A percentile compares a stretch with the other conserved stretches of the same genome.
Conservation (phyloP, 2,329 filamentous ascomycete species). For the Neurospora sp. region DNA sequence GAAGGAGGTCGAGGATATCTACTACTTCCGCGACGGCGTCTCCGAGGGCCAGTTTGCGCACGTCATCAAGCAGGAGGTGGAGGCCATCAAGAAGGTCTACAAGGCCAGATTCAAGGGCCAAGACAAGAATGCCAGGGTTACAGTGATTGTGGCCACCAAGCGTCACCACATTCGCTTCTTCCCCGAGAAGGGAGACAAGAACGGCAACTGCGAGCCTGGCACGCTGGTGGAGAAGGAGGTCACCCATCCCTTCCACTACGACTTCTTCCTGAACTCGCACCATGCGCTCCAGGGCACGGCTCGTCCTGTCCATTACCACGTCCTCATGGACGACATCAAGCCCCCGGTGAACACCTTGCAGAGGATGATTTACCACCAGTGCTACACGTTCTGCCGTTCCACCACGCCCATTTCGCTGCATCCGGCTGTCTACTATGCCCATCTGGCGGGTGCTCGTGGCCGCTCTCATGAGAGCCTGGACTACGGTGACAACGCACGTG, state of each 20-base stretch:
- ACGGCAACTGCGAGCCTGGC: conserved; percentile 75
- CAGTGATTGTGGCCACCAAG: conserved; percentile 84
- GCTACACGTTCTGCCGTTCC: conserved; percentile 84
- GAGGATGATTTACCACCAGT: conserved; percentile 87
- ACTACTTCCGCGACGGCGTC: conserved; percentile 91
- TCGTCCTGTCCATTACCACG: conserved; percentile 84
- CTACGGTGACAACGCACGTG: conserved; percentile 30
- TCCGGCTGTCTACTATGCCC: conserved; percentile 92
- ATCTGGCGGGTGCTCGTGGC: conserved; percentile 75
- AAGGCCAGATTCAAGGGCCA: neutral
- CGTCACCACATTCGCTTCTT: conserved; percentile 93
- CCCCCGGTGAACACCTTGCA: conserved; percentile 62
- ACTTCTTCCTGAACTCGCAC: conserved; percentile 62
- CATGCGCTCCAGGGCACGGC: conserved; percentile 87
- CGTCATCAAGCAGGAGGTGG: conserved; percentile 70
- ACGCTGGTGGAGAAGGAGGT: conserved; percentile 81
- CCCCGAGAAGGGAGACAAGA: conserved; percentile 60
- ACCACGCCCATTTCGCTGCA: conserved; percentile 86
- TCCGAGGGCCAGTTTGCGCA: conserved; percentile 76
- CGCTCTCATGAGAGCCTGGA: conserved; percentile 57
- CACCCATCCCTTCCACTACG: conserved; percentile 85
- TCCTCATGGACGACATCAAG: conserved; percentile 72
- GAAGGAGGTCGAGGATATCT: conserved; percentile 56
- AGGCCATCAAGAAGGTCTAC: conserved; percentile 56
- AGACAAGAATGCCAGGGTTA: conserved; percentile 51